phyloP scores from a whole-genome alignment of 768 basidiomycete species.

The Pulveroboletus sp. region DNA sequence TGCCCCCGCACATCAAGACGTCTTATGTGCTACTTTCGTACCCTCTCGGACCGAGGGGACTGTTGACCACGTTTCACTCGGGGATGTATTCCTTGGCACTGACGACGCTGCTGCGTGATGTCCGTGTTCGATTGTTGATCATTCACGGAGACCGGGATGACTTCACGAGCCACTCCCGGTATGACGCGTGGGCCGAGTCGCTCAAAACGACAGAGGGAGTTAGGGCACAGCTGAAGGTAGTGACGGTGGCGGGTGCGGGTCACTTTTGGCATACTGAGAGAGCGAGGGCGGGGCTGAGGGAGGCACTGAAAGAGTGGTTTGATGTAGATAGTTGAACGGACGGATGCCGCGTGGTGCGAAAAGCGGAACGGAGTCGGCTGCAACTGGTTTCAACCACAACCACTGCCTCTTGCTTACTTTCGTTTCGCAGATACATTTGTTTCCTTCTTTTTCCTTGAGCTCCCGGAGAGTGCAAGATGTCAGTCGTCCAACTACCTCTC shows the following conservation, averaged over 20 bases:
- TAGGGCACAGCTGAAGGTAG: constrained; percentile 29
- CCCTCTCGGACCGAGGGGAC: constrained; percentile 61
- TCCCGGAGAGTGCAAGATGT: constrained; percentile 26
- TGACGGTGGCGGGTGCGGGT: constrained; percentile 44
- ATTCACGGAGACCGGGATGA: constrained; percentile 68
- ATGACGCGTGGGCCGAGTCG: constrained; percentile 50
- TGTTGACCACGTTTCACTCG: constrained; percentile 67
- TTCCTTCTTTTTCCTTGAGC: constrained; percentile 13
- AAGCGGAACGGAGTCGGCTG: constrained; percentile 10
- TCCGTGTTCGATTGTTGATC: constrained; percentile 51
- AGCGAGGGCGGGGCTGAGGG: constrained; percentile 19
- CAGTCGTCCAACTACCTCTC: constrained; percentile 14
- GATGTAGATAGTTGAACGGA: not conserved
- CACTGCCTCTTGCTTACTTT: constrained; percentile 17
- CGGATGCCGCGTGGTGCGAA: too few species aligned
- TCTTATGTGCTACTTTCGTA: constrained; percentile 74
- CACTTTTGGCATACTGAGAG: constrained; percentile 63
- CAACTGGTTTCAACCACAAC: constrained; percentile 25
- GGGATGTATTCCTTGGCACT: constrained; percentile 51
- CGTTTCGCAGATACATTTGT: constrained; percentile 10
- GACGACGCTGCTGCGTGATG: constrained; percentile 44
- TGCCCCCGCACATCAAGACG: constrained; percentile 47
- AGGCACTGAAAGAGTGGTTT: constrained; percentile 19
- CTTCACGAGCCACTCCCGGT: constrained; percentile 56
- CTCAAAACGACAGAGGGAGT: constrained; percentile 30